Conservation (phyloP, 768 basidiomycete genomes). For the Paxillus ammoniavirescens region DNA sequence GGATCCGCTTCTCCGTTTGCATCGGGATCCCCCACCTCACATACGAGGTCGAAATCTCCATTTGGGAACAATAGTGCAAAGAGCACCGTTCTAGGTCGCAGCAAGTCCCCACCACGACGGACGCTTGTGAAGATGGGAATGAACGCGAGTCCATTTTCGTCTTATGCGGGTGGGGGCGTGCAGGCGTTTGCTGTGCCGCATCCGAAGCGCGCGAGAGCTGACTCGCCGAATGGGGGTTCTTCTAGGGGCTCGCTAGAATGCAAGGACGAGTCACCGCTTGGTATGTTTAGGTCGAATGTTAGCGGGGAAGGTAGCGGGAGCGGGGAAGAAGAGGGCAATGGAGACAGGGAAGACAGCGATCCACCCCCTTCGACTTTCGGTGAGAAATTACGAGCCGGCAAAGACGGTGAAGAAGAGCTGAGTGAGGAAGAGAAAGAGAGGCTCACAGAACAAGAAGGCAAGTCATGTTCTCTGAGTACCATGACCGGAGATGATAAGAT, state of each 20-base stretch:
- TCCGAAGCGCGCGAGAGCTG: constrained; percentile 55
- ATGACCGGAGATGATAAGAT: neutral
- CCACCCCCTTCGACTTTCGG: constrained; percentile 49
- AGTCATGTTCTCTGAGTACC: constrained; percentile 15
- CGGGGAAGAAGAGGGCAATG: constrained; percentile 46
- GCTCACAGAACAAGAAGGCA: constrained; percentile 70
- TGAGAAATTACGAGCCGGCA: constrained; percentile 62
- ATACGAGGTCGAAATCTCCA: constrained; percentile 53
- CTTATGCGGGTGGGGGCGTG: constrained; percentile 50
- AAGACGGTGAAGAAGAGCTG: constrained; percentile 55
- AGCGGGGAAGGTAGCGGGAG: constrained; percentile 37
- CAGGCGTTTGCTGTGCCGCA: constrained; percentile 43
- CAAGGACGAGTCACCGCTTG: constrained; percentile 21
- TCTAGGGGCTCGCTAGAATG: constrained; percentile 47
- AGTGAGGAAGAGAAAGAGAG: constrained; percentile 41
- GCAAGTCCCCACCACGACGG: constrained; percentile 57
- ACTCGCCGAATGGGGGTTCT: constrained; percentile 44
- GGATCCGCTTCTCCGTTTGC: constrained; percentile 51
- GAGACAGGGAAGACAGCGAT: constrained; percentile 29
- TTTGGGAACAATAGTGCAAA: constrained; percentile 26
- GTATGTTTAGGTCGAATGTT: constrained; percentile 35
- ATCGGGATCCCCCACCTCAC: constrained; percentile 31
- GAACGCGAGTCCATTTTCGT: constrained; percentile 55
- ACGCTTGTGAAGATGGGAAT: constrained; percentile 30
- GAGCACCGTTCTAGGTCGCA: constrained; percentile 31